Conservation (phyloP, 306 rosid species). For the Ochetophila trinervis region DNA sequence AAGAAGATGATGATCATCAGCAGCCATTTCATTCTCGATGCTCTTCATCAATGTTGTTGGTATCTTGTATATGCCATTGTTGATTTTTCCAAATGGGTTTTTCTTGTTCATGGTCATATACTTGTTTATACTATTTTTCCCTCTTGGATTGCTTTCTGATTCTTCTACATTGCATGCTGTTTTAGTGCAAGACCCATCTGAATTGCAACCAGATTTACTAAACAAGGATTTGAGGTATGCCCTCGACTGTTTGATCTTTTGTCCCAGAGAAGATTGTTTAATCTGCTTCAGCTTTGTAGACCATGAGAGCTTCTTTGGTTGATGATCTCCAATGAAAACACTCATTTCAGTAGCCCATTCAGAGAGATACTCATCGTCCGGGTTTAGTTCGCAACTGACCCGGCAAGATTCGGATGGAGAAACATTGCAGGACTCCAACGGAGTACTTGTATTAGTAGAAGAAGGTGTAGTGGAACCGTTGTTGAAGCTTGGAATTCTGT, state of each 20-base stretch:
- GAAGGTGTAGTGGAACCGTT: constrained; percentile 32
- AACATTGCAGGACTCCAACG: constrained; percentile 47
- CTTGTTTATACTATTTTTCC: constrained; percentile 31
- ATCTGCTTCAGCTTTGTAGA: constrained; percentile 65
- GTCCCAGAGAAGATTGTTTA: constrained; percentile 53
- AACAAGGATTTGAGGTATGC: constrained; percentile 64
- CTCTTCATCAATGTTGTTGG: constrained; percentile 37
- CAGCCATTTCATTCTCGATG: constrained; percentile 44
- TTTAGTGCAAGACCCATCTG: constrained; percentile 45
- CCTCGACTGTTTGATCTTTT: constrained; percentile 64
- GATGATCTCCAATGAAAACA: constrained; percentile 24
- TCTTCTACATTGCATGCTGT: constrained; percentile 40
- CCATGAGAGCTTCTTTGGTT: constrained; percentile 53
- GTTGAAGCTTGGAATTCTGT: constrained; percentile 29
- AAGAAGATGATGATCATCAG: constrained; percentile 12
- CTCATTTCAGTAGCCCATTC: constrained; percentile 45
- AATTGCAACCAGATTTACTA: constrained; percentile 52
- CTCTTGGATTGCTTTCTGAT: constrained; percentile 26
- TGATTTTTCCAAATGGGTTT: constrained; percentile 45
- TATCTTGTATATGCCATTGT: constrained; percentile 35
- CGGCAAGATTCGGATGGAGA: constrained; percentile 67
- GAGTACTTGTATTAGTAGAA: constrained; percentile 31
- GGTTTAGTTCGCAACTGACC: constrained; percentile 58
- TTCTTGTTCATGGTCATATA: constrained; percentile 40
- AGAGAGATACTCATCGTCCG: constrained; percentile 58